phyloP scores from a whole-genome alignment of 257 asterid genomes.

The Asclepias syriaca region DNA sequence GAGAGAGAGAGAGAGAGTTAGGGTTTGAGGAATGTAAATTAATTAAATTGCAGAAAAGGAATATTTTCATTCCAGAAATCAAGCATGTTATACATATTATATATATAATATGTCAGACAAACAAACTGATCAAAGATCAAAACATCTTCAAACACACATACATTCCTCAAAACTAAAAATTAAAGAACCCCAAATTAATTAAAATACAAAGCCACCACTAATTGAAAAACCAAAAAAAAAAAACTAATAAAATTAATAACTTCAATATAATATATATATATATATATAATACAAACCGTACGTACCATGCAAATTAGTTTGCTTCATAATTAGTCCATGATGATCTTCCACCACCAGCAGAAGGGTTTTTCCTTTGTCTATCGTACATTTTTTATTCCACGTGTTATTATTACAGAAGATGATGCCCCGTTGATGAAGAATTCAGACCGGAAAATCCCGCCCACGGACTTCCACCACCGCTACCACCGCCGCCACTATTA shows the following conservation, averaged over 20 bases:
- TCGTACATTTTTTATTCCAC: neutral
- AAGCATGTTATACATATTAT: neutral
- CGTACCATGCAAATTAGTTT: constrained; percentile 15
- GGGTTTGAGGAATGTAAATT: constrained; percentile 9
- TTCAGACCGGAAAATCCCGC: constrained; percentile 35
- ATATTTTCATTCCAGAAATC: neutral
- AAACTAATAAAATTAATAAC: neutral
- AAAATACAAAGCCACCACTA: neutral
- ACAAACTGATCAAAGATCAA: neutral
- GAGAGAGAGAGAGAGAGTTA: neutral
- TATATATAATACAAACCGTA: constrained; percentile 15
- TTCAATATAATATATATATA: neutral
- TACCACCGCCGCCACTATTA: neutral
- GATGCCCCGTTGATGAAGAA: constrained; percentile 30
- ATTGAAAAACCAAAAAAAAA: neutral
- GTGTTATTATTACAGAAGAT: constrained; percentile 15
- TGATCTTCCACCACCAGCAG: neutral
- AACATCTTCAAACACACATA: constrained; percentile 18
- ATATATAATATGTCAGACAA: constrained; percentile 10
- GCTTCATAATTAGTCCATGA: constrained; percentile 14
- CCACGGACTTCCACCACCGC: constrained; percentile 26
- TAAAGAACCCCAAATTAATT: constrained; percentile 6
- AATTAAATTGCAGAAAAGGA: neutral
- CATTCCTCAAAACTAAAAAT: neutral
- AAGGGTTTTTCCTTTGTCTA: neutral